Percentiles rank a stretch among this genome's conserved stretches.
phyloP scores from a whole-genome alignment of 495 filamentous ascomycete genomes.

The Tetracladium setigerum region DNA sequence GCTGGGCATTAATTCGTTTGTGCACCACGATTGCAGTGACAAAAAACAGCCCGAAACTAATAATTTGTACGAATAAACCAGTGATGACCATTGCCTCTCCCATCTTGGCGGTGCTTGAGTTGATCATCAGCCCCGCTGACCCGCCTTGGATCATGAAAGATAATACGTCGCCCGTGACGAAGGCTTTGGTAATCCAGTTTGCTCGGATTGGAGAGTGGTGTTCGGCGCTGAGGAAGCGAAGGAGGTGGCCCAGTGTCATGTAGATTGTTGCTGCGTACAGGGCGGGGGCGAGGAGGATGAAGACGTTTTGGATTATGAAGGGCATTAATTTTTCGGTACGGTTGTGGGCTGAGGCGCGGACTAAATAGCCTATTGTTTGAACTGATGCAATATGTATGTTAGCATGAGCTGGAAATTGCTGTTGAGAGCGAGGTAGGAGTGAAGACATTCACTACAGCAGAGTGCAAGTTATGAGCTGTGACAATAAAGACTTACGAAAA shows the following conservation, averaged over 20 bases:
- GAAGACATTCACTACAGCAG: not conserved
- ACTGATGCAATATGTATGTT: conserved; percentile 15
- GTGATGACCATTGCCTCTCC: conserved; percentile 39
- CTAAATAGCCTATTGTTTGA: conserved; percentile 37
- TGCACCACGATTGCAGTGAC: conserved; percentile 36
- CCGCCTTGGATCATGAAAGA: conserved; percentile 32
- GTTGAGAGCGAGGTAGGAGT: not conserved
- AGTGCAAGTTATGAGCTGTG: not conserved
- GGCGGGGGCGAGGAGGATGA: conserved; percentile 42
- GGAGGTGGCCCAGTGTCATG: conserved; percentile 43
- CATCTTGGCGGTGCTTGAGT: conserved; percentile 6
- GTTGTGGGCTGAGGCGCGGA: conserved; percentile 28
- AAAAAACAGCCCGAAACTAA: conserved; percentile 47
- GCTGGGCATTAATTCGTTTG: conserved; percentile 8
- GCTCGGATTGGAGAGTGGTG: conserved; percentile 26
- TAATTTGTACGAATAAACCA: conserved; percentile 40
- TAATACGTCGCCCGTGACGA: conserved; percentile 37
- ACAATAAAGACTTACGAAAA: conserved; percentile 31
- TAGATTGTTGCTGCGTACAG: conserved; percentile 47
- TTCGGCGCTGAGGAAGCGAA: conserved; percentile 36
- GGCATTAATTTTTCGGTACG: conserved; percentile 31
- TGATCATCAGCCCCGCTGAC: conserved; percentile 11
- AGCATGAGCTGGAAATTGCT: not conserved
- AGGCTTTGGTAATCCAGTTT: conserved; percentile 32
- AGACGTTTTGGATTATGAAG: conserved; percentile 39